Percentiles rank a stretch among this genome's conserved stretches.
Evolutionary conservation across 805 yeast genomes (phyloP).

Genomic region (Yarrowia divulgata): DNA sequence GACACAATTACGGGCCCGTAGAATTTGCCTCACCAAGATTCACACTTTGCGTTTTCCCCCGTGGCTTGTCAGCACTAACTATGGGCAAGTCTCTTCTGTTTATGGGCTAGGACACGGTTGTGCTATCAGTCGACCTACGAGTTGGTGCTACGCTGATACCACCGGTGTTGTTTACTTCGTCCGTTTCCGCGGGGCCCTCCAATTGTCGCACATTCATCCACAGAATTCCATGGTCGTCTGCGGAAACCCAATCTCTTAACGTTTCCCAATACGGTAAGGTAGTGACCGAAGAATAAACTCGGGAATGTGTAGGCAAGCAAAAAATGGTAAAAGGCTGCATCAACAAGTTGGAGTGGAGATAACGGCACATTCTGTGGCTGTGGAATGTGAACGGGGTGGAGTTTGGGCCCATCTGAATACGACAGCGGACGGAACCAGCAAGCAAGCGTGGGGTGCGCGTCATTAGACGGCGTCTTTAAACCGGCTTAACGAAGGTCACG

Average conservation of each 20-base stretch:
- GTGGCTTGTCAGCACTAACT: neutral
- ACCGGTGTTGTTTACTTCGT: neutral
- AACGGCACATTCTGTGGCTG: constrained; percentile 37
- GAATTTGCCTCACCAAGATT: constrained; percentile 1
- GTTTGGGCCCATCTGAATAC: neutral
- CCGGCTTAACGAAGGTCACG: neutral
- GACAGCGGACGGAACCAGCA: neutral
- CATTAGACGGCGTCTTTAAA: too few relatives aligned
- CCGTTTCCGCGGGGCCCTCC: too few relatives aligned
- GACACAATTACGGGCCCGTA: neutral
- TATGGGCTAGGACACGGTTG: neutral
- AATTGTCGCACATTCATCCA: neutral
- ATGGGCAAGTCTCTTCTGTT: neutral
- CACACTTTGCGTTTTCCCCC: too few relatives aligned
- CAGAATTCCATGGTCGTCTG: neutral
- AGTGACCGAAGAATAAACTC: constrained; percentile 6
- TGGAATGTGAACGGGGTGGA: constrained; percentile 9
- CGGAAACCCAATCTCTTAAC: constrained; percentile 12
- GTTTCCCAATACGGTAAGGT: constrained; percentile 10
- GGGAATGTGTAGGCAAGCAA: constrained; percentile 30
- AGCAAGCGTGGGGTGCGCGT: too few relatives aligned
- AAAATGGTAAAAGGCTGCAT: neutral
- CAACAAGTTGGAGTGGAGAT: constrained; percentile 33
- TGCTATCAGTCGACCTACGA: neutral
- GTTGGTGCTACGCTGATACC: neutral